Evolutionary conservation across 2,329 filamentous ascomycete species (phyloP).

Genomic region (Chaetomiaceae sp.): DNA sequence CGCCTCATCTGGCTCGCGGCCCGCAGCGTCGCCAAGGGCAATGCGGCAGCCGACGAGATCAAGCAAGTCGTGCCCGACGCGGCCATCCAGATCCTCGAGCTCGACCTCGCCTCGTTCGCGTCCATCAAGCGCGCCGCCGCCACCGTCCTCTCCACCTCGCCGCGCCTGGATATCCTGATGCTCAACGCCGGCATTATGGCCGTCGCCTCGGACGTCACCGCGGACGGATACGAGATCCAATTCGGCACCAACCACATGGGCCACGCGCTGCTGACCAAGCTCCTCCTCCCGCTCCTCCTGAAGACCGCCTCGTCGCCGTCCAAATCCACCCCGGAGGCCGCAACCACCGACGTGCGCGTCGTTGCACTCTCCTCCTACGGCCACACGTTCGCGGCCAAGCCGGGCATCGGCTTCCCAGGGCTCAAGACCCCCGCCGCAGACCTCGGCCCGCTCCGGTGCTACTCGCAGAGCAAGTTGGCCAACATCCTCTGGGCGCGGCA

Average conservation of each 20-base stretch:
- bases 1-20: constrained; percentile 30
- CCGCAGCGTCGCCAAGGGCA: constrained; percentile 35
- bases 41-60: constrained; percentile 36
- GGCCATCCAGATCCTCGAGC: constrained; percentile 32
- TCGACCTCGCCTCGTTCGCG: constrained; percentile 42
- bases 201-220: constrained; percentile 31
- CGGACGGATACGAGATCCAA: constrained; percentile 43
- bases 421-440: neutral
- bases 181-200: constrained; percentile 44
- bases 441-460: constrained; percentile 22
- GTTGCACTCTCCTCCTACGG: constrained; percentile 23
- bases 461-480: constrained; percentile 35
- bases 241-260: constrained; percentile 46
- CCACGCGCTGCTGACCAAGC: constrained; percentile 39
- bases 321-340: too few species aligned
- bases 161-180: constrained; percentile 41
- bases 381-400: neutral
- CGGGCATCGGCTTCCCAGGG: neutral
- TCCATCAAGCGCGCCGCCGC: constrained; percentile 39
- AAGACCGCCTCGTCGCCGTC: constrained; percentile 20
- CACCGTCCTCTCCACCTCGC: constrained; percentile 30
- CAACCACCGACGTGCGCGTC: constrained; percentile 26
- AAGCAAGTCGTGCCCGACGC: constrained; percentile 20
- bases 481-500: constrained; percentile 31
- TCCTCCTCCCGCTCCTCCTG: constrained; percentile 29